These are phyloP conservation scores for Collybia sp. DNA, from an alignment of 768 basidiomycete species.

Conservation along the genomic window DNA sequence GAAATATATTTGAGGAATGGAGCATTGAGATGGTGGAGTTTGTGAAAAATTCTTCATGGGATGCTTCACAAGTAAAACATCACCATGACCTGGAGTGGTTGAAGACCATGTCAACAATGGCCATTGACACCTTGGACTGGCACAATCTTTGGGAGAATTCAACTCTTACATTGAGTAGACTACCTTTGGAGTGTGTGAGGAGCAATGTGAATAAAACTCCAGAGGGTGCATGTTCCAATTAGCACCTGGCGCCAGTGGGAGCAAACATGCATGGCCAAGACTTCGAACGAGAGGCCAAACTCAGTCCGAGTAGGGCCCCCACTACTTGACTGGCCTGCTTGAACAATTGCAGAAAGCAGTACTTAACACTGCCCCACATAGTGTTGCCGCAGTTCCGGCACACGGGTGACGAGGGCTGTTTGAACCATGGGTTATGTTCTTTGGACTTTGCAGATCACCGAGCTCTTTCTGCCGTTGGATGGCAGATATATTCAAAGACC, in stretches of 20 bases:
- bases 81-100: too few relatives aligned
- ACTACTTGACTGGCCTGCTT: slow-evolving; percentile 21
- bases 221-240: slow-evolving; percentile 30
- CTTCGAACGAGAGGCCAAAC: too few relatives aligned
- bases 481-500: too few relatives aligned
- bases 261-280: slow-evolving; percentile 33
- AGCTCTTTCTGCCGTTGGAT: too few relatives aligned
- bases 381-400: too few relatives aligned
- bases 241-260: slow-evolving; percentile 33
- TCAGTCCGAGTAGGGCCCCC: too few relatives aligned
- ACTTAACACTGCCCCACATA: too few relatives aligned
- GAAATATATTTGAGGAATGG: slow-evolving; percentile 34
- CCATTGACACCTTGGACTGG: slow-evolving; percentile 6
- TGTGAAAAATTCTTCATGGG: slow-evolving; percentile 27
- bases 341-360: slow-evolving; percentile 26
- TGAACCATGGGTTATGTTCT: too few relatives aligned
- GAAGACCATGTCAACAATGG: slow-evolving; percentile 24
- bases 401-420: too few relatives aligned
- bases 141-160: slow-evolving; percentile 12
- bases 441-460: too few relatives aligned
- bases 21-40: slow-evolving; percentile 19
- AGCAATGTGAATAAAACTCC: slow-evolving; percentile 30
- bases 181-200: slow-evolving; percentile 26
- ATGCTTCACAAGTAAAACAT: slow-evolving; percentile 25
- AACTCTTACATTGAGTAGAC: slow-evolving; percentile 26